A percentile compares a stretch with the other conserved stretches of the same genome.
Evolutionary conservation across 306 rosid species (phyloP).

Genomic region (Medicago arabica): DNA sequence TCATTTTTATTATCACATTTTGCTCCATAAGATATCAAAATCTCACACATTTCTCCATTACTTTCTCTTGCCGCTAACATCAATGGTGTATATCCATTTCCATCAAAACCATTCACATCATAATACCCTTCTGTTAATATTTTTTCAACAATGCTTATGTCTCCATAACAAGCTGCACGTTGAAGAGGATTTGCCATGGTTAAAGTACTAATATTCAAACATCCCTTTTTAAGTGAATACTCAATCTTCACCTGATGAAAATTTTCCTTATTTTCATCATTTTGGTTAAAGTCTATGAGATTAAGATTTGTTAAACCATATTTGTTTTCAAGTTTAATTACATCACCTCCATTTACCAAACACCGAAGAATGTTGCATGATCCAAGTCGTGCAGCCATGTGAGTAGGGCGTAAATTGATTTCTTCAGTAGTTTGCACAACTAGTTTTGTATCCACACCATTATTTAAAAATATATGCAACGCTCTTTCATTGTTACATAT

Average conservation of each 20-base stretch:
- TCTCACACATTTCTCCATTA: conserved; percentile 47
- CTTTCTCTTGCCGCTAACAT: conserved; percentile 71
- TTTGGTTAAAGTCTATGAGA: conserved; percentile 45
- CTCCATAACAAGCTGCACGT: conserved; percentile 51
- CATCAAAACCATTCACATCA: conserved; percentile 54
- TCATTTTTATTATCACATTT: conserved; percentile 52
- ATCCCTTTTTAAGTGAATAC: conserved; percentile 39
- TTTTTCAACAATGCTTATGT: conserved; percentile 38
- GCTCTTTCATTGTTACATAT: conserved; percentile 61
- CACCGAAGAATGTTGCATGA: conserved; percentile 43
- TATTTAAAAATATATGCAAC: conserved; percentile 39
- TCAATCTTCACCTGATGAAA: conserved; percentile 55
- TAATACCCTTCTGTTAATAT: conserved; percentile 42
- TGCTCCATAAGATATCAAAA: conserved; percentile 63
- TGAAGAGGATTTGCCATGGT: conserved; percentile 51
- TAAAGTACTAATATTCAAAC: not conserved
- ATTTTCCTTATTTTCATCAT: conserved; percentile 35
- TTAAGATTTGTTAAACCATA: conserved; percentile 52
- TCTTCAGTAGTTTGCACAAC: conserved; percentile 44
- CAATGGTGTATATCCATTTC: conserved; percentile 58
- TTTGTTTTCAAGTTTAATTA: conserved; percentile 50
- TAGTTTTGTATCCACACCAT: conserved; percentile 48
- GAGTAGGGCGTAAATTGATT: conserved; percentile 50
- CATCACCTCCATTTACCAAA: conserved; percentile 56
- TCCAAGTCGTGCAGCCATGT: conserved; percentile 58